These are phyloP conservation scores for Saturnispora gosingensis DNA, from an alignment of 805 yeast genomes.

Conservation along the genomic window DNA sequence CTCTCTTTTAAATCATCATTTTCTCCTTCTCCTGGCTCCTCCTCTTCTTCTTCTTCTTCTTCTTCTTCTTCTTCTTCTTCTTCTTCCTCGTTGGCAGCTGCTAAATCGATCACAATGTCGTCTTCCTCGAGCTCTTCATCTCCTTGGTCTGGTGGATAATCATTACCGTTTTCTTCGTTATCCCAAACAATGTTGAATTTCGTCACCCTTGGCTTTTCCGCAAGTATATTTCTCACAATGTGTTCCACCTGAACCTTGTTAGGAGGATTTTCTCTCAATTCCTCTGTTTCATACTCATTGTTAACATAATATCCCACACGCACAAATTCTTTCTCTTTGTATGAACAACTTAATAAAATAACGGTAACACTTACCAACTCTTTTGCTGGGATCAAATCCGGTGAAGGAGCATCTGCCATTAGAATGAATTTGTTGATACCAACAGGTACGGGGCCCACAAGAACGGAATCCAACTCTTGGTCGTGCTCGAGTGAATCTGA, in stretches of 20 bases:
- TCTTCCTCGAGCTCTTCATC: conserved; percentile 48
- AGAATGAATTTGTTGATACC: conserved; percentile 91
- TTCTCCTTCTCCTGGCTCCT: conserved; percentile 22
- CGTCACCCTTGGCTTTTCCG: conserved; percentile 96
- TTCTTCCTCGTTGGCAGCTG: conserved; percentile 36
- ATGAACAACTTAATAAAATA: conserved; percentile 83
- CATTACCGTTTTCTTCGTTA: conserved; percentile 48
- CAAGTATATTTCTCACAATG: conserved; percentile 87
- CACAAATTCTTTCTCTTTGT: conserved; percentile 89
- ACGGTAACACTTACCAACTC: conserved; percentile 95
- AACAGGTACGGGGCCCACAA: conserved; percentile 99
- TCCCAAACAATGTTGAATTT: conserved; percentile 97
- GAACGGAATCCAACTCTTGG: conserved; percentile 88
- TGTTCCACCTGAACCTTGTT: conserved; percentile 87
- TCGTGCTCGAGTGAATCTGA: conserved; percentile 92
- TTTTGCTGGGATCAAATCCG: conserved; percentile 91
- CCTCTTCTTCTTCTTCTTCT: conserved; percentile 20
- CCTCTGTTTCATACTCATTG: conserved; percentile 92
- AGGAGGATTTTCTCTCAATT: conserved; percentile 88
- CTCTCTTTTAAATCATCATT: conserved; percentile 25
- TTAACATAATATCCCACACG: conserved; percentile 97
- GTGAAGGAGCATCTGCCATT: conserved; percentile 94
- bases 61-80: conserved; percentile 33
- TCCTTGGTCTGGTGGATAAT: conserved; percentile 71
- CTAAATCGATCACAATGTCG: conserved; percentile 38